Conservation (phyloP, 148 eudicot species). For the Amaranthus hypochondriacus region DNA sequence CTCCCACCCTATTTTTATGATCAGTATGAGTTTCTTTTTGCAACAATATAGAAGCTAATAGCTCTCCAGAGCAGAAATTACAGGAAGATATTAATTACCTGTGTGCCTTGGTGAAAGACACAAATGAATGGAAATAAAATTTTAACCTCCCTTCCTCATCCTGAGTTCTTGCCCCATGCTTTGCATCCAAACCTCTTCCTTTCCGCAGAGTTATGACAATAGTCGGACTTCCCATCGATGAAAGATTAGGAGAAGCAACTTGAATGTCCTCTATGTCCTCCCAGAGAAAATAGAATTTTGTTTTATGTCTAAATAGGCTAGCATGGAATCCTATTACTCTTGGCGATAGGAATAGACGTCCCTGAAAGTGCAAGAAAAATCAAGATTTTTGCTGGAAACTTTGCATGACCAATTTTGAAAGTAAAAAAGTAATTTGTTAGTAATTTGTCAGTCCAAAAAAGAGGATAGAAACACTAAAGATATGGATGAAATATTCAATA, state of each 20-base stretch:
- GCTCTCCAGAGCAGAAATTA: neutral
- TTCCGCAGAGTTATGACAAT: slow-evolving; percentile 76
- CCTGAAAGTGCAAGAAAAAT: slow-evolving; percentile 42
- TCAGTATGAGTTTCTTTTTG: neutral
- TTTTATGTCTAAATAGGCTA: slow-evolving; percentile 86
- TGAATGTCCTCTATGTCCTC: slow-evolving; percentile 93
- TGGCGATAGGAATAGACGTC: slow-evolving; percentile 89
- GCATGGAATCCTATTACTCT: slow-evolving; percentile 91
- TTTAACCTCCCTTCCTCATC: slow-evolving; percentile 90
- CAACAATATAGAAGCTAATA: neutral
- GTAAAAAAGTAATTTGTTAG: too few relatives aligned
- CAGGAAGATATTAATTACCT: slow-evolving; percentile 39
- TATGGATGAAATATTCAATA: neutral
- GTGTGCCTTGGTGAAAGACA: slow-evolving; percentile 76
- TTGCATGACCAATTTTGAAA: neutral
- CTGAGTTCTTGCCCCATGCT: slow-evolving; percentile 86
- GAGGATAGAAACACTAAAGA: neutral
- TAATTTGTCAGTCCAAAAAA: neutral
- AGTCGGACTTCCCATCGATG: slow-evolving; percentile 97
- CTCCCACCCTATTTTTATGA: neutral
- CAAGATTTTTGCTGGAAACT: neutral
- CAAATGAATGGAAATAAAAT: slow-evolving; percentile 88
- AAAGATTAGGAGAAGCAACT: slow-evolving; percentile 72
- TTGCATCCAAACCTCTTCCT: slow-evolving; percentile 88
- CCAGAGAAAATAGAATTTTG: slow-evolving; percentile 91